phyloP scores from a whole-genome alignment of 208 protist species.

The Crithidia brevicula region DNA sequence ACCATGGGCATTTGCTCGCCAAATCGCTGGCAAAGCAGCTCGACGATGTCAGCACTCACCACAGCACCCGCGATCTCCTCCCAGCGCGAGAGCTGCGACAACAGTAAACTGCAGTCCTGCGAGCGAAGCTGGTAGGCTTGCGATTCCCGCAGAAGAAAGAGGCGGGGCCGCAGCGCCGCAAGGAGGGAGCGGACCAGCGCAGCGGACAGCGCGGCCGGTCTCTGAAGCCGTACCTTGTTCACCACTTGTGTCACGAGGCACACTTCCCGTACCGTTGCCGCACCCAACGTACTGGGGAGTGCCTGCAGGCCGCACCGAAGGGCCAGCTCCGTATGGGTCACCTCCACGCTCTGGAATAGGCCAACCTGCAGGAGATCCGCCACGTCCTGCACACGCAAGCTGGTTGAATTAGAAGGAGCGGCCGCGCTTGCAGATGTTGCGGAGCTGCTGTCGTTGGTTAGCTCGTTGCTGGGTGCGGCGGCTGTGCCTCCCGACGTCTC shows the following conservation, averaged over 20 bases:
- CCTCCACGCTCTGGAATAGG: slow-evolving; percentile 18
- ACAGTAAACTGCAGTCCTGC: slow-evolving; percentile 62
- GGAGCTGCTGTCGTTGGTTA: background rate
- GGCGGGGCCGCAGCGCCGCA: slow-evolving; percentile 47
- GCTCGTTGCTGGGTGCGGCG: too few species aligned
- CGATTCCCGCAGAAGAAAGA: slow-evolving; percentile 57
- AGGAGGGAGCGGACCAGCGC: slow-evolving; percentile 37
- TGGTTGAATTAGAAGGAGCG: background rate
- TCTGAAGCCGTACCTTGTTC: slow-evolving; percentile 31
- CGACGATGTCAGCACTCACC: slow-evolving; percentile 54
- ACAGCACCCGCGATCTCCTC: slow-evolving; percentile 42
- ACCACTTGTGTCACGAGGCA: slow-evolving; percentile 50
- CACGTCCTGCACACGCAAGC: slow-evolving; percentile 15
- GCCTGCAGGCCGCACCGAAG: slow-evolving; percentile 23
- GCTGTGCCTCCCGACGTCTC: too few species aligned
- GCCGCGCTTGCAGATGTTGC: background rate
- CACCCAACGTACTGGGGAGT: slow-evolving; percentile 7
- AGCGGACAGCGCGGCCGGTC: slow-evolving; percentile 19
- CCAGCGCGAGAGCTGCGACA: slow-evolving; percentile 61
- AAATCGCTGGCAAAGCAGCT: slow-evolving; percentile 75
- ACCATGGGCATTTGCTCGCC: slow-evolving; percentile 48
- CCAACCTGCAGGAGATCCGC: slow-evolving; percentile 26
- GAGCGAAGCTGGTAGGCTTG: slow-evolving; percentile 53
- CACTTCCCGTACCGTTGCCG: slow-evolving; percentile 50
- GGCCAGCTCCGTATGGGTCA: slow-evolving; percentile 10